Percentiles rank a stretch among this genome's conserved stretches.
Evolutionary conservation across 225 moss, liverwort and hornwort species (phyloP).

Genomic region (Anthoceros angustus): DNA sequence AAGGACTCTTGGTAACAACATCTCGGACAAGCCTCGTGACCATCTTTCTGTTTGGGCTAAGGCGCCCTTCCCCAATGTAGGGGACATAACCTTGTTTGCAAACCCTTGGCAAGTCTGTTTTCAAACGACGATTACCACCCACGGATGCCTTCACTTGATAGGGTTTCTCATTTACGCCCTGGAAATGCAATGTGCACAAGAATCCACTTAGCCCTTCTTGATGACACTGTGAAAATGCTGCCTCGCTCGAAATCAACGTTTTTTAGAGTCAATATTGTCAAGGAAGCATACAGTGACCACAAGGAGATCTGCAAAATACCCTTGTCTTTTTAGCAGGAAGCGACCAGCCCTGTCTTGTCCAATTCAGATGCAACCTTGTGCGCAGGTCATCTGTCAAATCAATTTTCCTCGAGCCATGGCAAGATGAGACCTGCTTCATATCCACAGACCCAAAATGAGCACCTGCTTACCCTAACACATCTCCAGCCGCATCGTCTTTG

Average conservation of each 20-base stretch:
- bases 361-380: conserved; percentile 1
- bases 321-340: not conserved
- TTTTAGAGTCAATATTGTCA: not conserved
- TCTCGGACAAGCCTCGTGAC: conserved; percentile 24
- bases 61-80: conserved; percentile 31
- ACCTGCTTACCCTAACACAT: not conserved
- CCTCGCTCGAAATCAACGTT: not conserved
- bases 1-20: conserved; percentile 29
- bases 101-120: not conserved
- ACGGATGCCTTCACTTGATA: not conserved
- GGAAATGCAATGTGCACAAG: not conserved
- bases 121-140: not conserved
- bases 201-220: not conserved
- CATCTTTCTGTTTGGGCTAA: conserved; percentile 39
- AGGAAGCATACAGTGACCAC: not conserved
- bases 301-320: not conserved
- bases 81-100: conserved; percentile 19
- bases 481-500: not conserved
- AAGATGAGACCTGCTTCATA: conserved; percentile 1
- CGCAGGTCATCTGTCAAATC: not conserved
- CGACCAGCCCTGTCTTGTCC: not conserved
- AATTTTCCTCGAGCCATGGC: not conserved
- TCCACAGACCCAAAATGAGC: not conserved
- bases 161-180: not conserved
- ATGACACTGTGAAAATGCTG: not conserved